Percentiles rank a stretch among this genome's conserved stretches.
Evolutionary conservation across 2,329 filamentous ascomycete genomes (phyloP).

Genomic region (Didymella sp.): DNA sequence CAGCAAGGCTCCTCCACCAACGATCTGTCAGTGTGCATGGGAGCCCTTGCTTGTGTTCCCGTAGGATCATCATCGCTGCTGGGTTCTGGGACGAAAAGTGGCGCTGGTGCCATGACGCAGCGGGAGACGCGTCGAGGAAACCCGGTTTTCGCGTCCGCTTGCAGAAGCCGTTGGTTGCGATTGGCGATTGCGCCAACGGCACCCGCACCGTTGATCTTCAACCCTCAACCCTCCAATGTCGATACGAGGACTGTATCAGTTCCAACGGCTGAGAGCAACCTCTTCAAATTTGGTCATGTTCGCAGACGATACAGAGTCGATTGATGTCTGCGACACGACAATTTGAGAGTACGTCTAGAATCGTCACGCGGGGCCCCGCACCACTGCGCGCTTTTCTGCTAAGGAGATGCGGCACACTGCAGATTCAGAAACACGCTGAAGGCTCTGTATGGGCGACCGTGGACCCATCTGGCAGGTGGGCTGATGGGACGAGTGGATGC

Average conservation of each 20-base stretch:
- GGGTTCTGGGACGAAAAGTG: constrained; percentile 15
- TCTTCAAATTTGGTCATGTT: not conserved
- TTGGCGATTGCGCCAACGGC: constrained; percentile 8
- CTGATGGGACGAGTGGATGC: constrained; percentile 5
- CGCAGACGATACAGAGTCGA: not conserved
- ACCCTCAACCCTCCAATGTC: not conserved
- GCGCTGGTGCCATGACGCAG: constrained; percentile 31
- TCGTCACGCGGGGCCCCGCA: not conserved
- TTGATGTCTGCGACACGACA: not conserved
- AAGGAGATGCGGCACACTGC: constrained; percentile 1
- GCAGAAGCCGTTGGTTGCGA: constrained; percentile 21
- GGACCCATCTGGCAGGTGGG: constrained; percentile 6
- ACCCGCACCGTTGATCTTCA: constrained; percentile 8
- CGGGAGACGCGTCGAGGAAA: constrained; percentile 19
- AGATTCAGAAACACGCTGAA: constrained; percentile 1
- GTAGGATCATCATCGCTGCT: constrained; percentile 22
- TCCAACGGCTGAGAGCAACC: not conserved
- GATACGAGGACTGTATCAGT: not conserved
- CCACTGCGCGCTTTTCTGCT: not conserved
- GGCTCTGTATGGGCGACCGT: not conserved
- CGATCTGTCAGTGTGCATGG: constrained; percentile 26
- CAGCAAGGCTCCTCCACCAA: constrained; percentile 18
- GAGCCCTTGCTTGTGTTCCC: constrained; percentile 29
- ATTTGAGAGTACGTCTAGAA: too few species aligned
- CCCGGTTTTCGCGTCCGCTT: constrained; percentile 34